Conservation (phyloP, 805 yeast genomes). For the Starmerella potacharoeniae region DNA sequence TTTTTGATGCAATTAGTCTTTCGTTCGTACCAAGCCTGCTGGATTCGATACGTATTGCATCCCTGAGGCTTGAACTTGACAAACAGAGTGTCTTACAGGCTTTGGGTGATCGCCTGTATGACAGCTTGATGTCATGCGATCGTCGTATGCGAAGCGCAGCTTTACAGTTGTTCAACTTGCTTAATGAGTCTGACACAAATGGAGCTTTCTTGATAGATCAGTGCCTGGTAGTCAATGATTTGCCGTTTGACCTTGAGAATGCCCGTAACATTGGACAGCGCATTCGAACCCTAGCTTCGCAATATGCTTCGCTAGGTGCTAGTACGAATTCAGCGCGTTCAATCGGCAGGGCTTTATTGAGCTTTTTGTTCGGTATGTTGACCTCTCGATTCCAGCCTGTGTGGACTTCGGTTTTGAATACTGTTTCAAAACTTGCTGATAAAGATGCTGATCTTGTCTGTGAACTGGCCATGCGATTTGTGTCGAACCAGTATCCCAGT, state of each 20-base stretch:
- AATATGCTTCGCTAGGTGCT: slow-evolving; percentile 26
- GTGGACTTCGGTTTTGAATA: slow-evolving; percentile 66
- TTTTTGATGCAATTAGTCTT: not conserved
- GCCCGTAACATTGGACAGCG: slow-evolving; percentile 67
- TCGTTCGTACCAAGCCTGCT: not conserved
- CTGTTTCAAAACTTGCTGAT: slow-evolving; percentile 38
- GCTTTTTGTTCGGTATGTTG: slow-evolving; percentile 56
- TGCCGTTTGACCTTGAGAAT: slow-evolving; percentile 55
- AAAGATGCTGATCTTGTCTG: slow-evolving; percentile 39
- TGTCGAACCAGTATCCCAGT: slow-evolving; percentile 5
- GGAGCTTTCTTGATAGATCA: slow-evolving; percentile 31
- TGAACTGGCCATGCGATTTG: slow-evolving; percentile 35
- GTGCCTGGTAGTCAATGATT: slow-evolving; percentile 52
- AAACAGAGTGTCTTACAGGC: not conserved
- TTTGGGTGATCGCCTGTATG: not conserved
- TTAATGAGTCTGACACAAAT: not conserved
- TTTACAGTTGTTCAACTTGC: slow-evolving; percentile 5
- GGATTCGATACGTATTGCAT: not conserved
- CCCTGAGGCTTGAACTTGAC: not conserved
- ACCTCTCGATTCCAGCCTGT: slow-evolving; percentile 71
- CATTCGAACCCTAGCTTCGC: slow-evolving; percentile 46
- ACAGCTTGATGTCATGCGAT: slow-evolving; percentile 17
- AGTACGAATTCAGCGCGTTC: slow-evolving; percentile 25
- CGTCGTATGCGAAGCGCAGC: slow-evolving; percentile 13
- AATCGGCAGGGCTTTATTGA: slow-evolving; percentile 32